Evolutionary conservation across 768 basidiomycete genomes (phyloP).

Genomic region (Coprinopsis sp.): DNA sequence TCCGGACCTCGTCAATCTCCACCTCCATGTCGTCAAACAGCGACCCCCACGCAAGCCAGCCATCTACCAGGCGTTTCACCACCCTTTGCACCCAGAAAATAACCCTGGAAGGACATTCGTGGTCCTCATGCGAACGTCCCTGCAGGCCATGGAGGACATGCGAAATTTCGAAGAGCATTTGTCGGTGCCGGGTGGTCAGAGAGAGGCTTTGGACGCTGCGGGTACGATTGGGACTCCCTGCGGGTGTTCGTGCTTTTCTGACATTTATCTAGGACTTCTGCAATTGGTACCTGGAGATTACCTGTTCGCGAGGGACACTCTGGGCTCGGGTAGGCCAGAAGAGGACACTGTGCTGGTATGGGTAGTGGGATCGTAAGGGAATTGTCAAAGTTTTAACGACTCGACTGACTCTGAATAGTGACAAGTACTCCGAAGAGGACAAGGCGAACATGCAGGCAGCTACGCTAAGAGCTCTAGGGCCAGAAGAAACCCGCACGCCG

Average conservation of each 20-base stretch:
- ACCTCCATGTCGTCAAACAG: too few relatives aligned
- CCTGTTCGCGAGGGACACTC: background rate
- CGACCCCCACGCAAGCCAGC: too few relatives aligned
- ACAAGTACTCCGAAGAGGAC: background rate
- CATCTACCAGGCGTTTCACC: background rate
- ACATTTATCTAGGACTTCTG: background rate
- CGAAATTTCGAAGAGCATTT: background rate
- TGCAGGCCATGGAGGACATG: background rate
- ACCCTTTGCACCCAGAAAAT: background rate
- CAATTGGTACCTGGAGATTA: background rate
- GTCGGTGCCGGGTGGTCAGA: background rate
- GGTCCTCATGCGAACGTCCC: background rate
- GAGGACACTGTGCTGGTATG: background rate
- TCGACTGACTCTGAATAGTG: background rate
- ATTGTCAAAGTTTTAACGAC: background rate
- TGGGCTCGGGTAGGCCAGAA: background rate
- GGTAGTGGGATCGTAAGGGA: background rate
- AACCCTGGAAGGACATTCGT: background rate
- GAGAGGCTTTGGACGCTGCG: background rate
- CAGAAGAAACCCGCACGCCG: background rate
- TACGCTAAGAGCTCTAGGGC: background rate
- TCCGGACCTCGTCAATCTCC: too few relatives aligned
- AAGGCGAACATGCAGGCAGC: background rate
- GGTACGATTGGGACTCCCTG: background rate
- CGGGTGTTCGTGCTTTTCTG: background rate